Percentiles rank a stretch among this genome's conserved stretches.
Conservation (phyloP, 208 protist genomes). For the Acanthamoeba rhysodes region DNA sequence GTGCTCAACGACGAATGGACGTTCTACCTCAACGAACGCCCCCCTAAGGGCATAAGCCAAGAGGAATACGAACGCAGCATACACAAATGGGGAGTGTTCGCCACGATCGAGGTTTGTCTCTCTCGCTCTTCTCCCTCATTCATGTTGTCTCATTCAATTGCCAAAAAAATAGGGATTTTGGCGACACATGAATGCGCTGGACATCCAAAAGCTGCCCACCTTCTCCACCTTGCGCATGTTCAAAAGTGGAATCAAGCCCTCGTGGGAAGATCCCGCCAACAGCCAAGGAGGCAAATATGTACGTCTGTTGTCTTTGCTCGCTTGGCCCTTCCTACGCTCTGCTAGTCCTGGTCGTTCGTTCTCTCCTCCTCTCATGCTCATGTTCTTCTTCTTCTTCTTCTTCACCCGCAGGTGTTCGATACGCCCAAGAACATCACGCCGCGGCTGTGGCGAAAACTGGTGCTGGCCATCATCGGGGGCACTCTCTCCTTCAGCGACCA, state of each 20-base stretch:
- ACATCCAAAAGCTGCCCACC: slow-evolving; percentile 22
- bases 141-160: not conserved
- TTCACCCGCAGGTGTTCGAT: slow-evolving; percentile 14
- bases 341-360: no score
- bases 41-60: slow-evolving; percentile 41
- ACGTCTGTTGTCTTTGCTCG: not conserved
- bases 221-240: slow-evolving; percentile 61
- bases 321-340: not conserved
- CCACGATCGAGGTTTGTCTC: slow-evolving; percentile 34
- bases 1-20: slow-evolving; percentile 34
- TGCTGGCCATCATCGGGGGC: slow-evolving; percentile 42
- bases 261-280: slow-evolving; percentile 68
- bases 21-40: slow-evolving; percentile 66
- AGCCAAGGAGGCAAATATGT: slow-evolving; percentile 58
- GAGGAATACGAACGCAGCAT: slow-evolving; percentile 57
- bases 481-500: slow-evolving; percentile 21
- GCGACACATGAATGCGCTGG: slow-evolving; percentile 66
- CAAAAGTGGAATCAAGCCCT: slow-evolving; percentile 67
- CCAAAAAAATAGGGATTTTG: slow-evolving; percentile 44
- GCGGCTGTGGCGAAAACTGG: slow-evolving; percentile 17
- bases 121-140: not conserved
- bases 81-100: slow-evolving; percentile 24
- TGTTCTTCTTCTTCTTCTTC: not conserved
- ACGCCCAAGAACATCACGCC: slow-evolving; percentile 47
- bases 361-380: not conserved